Evolutionary conservation across 2,329 filamentous ascomycete genomes (phyloP).

Genomic region (Pseudogymnoascus sp.): DNA sequence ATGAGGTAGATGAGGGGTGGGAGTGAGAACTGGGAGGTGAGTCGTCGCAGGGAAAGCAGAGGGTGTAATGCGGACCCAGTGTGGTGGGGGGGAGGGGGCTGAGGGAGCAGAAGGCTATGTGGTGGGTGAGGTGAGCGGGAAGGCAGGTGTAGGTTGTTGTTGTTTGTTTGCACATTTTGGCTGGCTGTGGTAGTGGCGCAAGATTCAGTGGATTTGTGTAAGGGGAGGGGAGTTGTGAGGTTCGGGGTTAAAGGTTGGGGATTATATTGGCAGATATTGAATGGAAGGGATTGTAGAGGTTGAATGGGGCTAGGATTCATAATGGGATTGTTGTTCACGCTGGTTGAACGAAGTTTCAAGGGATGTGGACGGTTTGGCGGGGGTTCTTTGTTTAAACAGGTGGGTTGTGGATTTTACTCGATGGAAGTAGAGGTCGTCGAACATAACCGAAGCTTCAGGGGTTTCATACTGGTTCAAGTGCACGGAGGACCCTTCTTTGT

Average conservation of each 20-base stretch:
- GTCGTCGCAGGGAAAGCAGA: background rate
- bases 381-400: background rate
- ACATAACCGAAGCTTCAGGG: too few relatives aligned
- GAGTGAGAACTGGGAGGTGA: background rate
- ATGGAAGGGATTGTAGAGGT: background rate
- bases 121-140: background rate
- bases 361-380: background rate
- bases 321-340: background rate
- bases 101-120: background rate
- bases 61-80: background rate
- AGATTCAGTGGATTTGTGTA: too few relatives aligned
- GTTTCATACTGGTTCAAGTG: too few relatives aligned
- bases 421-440: too few relatives aligned
- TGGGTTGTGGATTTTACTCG: too few relatives aligned
- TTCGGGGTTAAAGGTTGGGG: background rate
- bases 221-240: background rate
- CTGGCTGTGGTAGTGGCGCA: background rate
- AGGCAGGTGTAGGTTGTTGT: background rate
- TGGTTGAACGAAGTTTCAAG: background rate
- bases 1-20: background rate
- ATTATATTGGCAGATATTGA: background rate
- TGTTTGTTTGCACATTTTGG: background rate
- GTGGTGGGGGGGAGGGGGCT: background rate
- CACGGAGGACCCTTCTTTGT: too few relatives aligned
- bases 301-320: background rate